Base-by-base conservation (phyloP, 768 basidiomycete species). In the Rhodotorula paludigena region DNA sequence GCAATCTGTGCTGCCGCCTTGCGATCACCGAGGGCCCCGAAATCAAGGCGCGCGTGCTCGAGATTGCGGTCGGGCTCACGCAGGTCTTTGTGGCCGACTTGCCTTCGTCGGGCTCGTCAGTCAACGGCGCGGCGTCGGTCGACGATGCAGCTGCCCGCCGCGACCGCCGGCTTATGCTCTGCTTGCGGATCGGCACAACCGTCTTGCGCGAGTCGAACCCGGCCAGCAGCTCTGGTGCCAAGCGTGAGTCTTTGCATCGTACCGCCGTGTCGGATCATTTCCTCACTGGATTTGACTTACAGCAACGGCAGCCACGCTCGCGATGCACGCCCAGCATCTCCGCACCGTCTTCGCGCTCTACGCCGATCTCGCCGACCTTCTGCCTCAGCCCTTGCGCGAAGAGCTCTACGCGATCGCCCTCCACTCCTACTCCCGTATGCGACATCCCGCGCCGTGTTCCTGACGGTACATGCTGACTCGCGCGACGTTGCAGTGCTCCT, bases 1-100 rank as follows among this genome's bases (percentile, higher is more conserved):
- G 88, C 72, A 87, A 87, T 54, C 80, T 97, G 8, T 90, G 87
- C 76, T 92, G 94, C 76, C 85, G 94, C 10, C 85, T 97, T 79
- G 90, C 88, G 0, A 85, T 97, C 83, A 89, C 89, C 0, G 92
- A 94, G 75, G 81, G 86, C 0, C 85, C 89, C 1, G 80, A 74
- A 0, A 83, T 90, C 38, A 88, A 92, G 74, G 79, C 84, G 0
- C 84, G 87, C 61, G 82, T 97, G 30, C 80, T 90, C 5, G 87
- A 88, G 69, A 84, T 88, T 45, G 77, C 92, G 39, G 78, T 83
- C 3, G 78, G 80, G 7, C 85, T 91, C 64, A 85, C 86, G 8
- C 77, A 72, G 18, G 76, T 76, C 62, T 66, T 76, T 35, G 47
- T 59, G 51, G n/a, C 41, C 41, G 67, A 64, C 15, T n/a, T 69